Evolutionary conservation across 176 grass and related monocot genomes (phyloP), one percentile per base, ranked within the genome.

Genomic region (Metroxylon sagu): DNA sequence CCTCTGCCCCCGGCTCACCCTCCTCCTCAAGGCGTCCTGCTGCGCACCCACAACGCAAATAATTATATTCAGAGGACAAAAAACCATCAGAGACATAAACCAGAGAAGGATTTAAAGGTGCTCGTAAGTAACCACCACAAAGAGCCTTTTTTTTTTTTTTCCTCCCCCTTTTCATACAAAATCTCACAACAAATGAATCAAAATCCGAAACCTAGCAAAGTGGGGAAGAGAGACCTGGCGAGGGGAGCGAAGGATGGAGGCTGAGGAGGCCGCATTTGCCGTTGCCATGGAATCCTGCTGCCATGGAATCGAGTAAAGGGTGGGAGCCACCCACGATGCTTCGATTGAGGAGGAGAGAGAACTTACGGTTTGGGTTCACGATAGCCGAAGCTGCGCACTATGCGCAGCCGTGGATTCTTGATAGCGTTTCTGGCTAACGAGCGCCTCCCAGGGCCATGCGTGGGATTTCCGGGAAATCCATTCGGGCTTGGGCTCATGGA

Each of bases 221-320:
- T 23, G 21, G 0, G 21, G 21, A 1, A 23, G 21, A 23, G 21
- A 23, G 21, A 23, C 1, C 0, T 15, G 16, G 3, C 10, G 0
- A 48, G 69, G 76, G 58, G 83, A 79, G 7, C 27, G 55, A 18
- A 81, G 29, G 53, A 78, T 70, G 62, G 70, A 72, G 62, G 77
- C 66, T n/a, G 74, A 67, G 62, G 62, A 89, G 70, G 81, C 74
- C 73, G 85, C 70, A 61, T 89, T 84, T 19, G 73, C 48, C 7
- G 73, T 70, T 31, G 85, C 81, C 81, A 89, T 84, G 19, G 35
- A 0, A 15, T 0, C 2, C 21, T 23, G 21, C 21, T 35, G 85
- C 81, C 81, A 89, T 84, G 19, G 35, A 0, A 15, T 0, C 2
- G 48, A 4, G 16, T 29, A 14, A 23, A 26, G 62, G 57, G 7